Percentiles rank a stretch among this genome's conserved stretches.
Evolutionary conservation across 257 asterid species (phyloP).

Genomic region (Plantago ovata): DNA sequence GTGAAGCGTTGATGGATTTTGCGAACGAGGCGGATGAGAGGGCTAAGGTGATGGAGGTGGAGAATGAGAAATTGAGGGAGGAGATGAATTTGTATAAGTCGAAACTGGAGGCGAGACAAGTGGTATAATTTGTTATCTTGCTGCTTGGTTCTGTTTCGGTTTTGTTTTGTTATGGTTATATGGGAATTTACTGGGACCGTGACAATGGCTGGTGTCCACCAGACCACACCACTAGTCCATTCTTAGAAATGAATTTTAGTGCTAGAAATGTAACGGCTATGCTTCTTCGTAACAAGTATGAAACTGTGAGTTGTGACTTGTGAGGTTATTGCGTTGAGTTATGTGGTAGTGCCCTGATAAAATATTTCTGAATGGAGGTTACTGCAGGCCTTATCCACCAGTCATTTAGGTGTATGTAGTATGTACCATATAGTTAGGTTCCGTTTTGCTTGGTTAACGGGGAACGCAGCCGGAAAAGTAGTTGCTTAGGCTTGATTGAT

Average conservation of each 20-base stretch:
- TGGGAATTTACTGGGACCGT: not conserved
- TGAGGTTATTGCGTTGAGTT: not conserved
- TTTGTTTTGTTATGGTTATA: not conserved
- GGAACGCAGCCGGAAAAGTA: no score
- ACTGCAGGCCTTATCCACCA: not conserved
- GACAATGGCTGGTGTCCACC: not conserved
- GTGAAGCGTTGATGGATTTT: constrained; percentile 94
- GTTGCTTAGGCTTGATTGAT: no score
- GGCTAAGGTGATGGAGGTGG: constrained; percentile 74
- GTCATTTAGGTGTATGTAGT: no score
- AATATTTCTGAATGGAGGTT: not conserved
- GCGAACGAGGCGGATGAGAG: constrained; percentile 93
- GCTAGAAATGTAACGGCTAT: not conserved
- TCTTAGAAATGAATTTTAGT: not conserved
- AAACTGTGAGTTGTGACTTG: no score
- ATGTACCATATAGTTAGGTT: no score
- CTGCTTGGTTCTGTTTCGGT: not conserved
- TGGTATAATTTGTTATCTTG: constrained; percentile 38
- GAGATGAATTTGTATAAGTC: constrained; percentile 50
- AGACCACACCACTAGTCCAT: not conserved
- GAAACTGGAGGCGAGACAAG: constrained; percentile 27
- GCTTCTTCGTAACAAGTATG: no score
- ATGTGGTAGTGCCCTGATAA: not conserved
- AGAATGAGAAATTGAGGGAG: constrained; percentile 57
- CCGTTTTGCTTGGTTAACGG: no score